Evolutionary conservation across 2,329 filamentous ascomycete species (phyloP).

Genomic region (Talaromyces sp.): DNA sequence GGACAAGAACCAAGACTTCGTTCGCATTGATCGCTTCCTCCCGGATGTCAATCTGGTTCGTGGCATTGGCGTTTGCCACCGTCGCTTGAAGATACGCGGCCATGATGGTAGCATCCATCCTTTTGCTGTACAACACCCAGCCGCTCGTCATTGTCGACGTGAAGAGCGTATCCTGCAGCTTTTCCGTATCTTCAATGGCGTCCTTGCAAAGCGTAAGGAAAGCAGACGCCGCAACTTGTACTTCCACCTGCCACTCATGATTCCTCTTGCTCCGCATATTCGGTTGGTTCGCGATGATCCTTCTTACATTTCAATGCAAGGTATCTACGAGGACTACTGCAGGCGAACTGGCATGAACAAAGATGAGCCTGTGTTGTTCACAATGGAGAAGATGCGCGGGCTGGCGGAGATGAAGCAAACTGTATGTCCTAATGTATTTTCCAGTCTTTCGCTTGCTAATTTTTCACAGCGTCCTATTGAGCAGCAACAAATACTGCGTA

Average conservation of each 20-base stretch:
- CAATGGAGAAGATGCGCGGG: slow-evolving; percentile 85
- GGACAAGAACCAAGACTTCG: slow-evolving; percentile 98
- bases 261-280: slow-evolving; percentile 90
- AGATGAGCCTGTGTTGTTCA: slow-evolving; percentile 91
- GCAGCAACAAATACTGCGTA: slow-evolving; percentile 64
- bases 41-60: slow-evolving; percentile 91
- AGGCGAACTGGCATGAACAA: slow-evolving; percentile 80
- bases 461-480: slow-evolving; percentile 48
- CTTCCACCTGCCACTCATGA: slow-evolving; percentile 93
- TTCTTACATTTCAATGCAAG: slow-evolving; percentile 90
- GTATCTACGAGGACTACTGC: slow-evolving; percentile 94
- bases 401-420: slow-evolving; percentile 63
- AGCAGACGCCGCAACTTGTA: slow-evolving; percentile 87
- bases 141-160: slow-evolving; percentile 81
- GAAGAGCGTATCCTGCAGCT: slow-evolving; percentile 94
- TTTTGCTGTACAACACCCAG: slow-evolving; percentile 94
- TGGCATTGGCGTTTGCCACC: slow-evolving; percentile 83
- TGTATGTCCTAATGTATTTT: slow-evolving; percentile 25
- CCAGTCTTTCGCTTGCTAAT: slow-evolving; percentile 20
- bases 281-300: slow-evolving; percentile 93
- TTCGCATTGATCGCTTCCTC: slow-evolving; percentile 93
- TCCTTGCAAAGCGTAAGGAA: slow-evolving; percentile 87
- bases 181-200: slow-evolving; percentile 95
- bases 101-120: slow-evolving; percentile 96
- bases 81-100: slow-evolving; percentile 89